These are phyloP conservation scores for Ceratobasidium sp. DNA, from an alignment of 1,284 basidiomycete genomes.

Conservation along the genomic window DNA sequence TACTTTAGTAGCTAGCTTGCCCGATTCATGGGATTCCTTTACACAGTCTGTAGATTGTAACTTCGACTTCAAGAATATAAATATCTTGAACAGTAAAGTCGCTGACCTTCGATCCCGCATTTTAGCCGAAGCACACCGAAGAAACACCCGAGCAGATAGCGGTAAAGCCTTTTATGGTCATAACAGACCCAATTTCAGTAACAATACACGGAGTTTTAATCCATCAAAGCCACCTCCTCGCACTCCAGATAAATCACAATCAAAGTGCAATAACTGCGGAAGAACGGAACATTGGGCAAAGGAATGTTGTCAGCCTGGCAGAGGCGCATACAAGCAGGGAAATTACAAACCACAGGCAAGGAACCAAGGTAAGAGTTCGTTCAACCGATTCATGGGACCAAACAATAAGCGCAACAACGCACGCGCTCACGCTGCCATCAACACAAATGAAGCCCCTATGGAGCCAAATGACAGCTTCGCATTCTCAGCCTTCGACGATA, in stretches of 20 bases:
- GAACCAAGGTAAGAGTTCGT: background rate
- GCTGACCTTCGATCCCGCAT: background rate
- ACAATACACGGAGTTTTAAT: too few relatives aligned
- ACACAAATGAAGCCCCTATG: background rate
- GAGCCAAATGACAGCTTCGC: background rate
- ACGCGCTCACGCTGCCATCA: background rate
- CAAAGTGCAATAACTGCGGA: constrained; percentile 22
- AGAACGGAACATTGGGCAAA: background rate
- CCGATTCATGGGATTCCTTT: background rate
- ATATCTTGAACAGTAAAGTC: background rate
- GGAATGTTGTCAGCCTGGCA: constrained; percentile 5
- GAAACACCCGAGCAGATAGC: background rate
- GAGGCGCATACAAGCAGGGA: constrained; percentile 3
- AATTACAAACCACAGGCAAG: too few relatives aligned
- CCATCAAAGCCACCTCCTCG: too few relatives aligned
- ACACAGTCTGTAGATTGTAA: constrained; percentile 6
- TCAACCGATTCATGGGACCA: background rate
- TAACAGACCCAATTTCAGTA: too few relatives aligned
- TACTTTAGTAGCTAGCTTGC: constrained; percentile 2
- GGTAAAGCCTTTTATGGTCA: background rate
- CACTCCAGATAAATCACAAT: constrained; percentile 10
- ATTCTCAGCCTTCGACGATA: background rate
- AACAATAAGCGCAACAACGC: background rate
- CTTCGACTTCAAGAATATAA: background rate
- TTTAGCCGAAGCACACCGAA: background rate